These are phyloP conservation scores for Cydonia oblonga DNA, from an alignment of 331 rosid genomes.

Conservation along the genomic window DNA sequence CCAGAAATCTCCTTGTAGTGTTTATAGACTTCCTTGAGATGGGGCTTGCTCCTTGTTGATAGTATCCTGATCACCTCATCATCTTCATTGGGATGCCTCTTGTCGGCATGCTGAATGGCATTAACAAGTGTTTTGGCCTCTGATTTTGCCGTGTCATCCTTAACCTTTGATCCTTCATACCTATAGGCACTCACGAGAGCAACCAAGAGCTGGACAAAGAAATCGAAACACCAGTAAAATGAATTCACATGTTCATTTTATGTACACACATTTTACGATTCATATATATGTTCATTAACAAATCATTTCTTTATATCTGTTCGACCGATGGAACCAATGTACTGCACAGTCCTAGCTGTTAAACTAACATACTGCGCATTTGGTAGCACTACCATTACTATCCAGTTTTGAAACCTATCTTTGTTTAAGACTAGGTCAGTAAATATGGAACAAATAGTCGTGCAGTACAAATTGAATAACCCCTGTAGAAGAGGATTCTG, in stretches of 20 bases:
- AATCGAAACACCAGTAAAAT: not conserved
- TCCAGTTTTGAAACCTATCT: not conserved
- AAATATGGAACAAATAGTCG: not conserved
- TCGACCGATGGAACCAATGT: not conserved
- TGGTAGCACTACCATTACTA: not conserved
- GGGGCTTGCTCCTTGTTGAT: constrained; percentile 71
- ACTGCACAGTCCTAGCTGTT: not conserved
- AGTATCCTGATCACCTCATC: constrained; percentile 66
- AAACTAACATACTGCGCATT: not conserved
- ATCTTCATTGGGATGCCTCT: constrained; percentile 37
- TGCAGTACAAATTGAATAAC: not conserved
- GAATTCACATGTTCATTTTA: not conserved
- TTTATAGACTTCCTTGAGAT: constrained; percentile 44
- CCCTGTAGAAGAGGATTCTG: not conserved
- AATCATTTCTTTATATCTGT: not conserved
- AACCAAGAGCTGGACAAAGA: constrained; percentile 58
- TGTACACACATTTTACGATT: not conserved
- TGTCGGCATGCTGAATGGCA: constrained; percentile 39
- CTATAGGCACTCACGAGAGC: constrained; percentile 87
- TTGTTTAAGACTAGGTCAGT: not conserved
- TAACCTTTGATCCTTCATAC: constrained; percentile 69
- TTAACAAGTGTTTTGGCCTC: constrained; percentile 51
- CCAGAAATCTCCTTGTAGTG: constrained; percentile 56
- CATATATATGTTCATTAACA: not conserved
- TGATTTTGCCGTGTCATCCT: constrained; percentile 51